Evolutionary conservation across 176 grass and related monocot species (phyloP).

Genomic region (Thalia dealbata): DNA sequence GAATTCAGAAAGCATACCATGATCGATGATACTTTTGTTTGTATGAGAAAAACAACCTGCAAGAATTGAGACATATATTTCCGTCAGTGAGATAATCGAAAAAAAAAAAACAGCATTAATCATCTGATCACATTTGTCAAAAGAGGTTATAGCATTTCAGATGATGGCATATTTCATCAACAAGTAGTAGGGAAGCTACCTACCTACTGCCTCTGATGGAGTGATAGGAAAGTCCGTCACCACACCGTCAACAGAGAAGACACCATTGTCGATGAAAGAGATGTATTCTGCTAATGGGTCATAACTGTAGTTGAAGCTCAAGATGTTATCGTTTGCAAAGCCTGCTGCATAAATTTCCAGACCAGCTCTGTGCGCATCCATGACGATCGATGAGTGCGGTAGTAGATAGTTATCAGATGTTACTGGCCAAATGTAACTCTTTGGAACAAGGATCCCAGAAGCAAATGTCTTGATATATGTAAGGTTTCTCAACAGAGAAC

Average conservation of each 20-base stretch:
- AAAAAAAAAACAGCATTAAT: not conserved
- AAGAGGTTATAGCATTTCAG: not conserved
- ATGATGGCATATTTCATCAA: too few species aligned
- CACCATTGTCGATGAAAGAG: constrained; percentile 33
- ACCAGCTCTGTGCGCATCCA: constrained; percentile 44
- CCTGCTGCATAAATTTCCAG: constrained; percentile 76
- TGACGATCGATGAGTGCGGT: constrained; percentile 22
- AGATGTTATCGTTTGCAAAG: constrained; percentile 69
- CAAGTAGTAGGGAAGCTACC: not conserved
- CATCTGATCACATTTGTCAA: not conserved
- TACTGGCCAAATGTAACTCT: constrained; percentile 63
- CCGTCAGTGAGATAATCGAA: constrained; percentile 16
- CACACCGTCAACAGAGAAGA: constrained; percentile 76
- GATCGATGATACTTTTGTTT: constrained; percentile 31
- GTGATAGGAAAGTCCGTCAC: constrained; percentile 60
- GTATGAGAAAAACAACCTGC: constrained; percentile 70
- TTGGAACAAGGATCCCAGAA: constrained; percentile 72
- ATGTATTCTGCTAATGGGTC: constrained; percentile 73
- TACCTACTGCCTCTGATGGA: constrained; percentile 67
- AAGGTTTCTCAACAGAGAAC: constrained; percentile 43
- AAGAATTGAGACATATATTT: constrained; percentile 26
- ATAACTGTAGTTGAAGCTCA: constrained; percentile 86
- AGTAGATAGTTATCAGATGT: constrained; percentile 44
- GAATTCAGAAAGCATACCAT: constrained; percentile 49
- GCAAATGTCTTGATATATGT: constrained; percentile 53